These are phyloP conservation scores for Lachnellula hyalina DNA, from an alignment of 2,329 filamentous ascomycete genomes.

Conservation along the genomic window DNA sequence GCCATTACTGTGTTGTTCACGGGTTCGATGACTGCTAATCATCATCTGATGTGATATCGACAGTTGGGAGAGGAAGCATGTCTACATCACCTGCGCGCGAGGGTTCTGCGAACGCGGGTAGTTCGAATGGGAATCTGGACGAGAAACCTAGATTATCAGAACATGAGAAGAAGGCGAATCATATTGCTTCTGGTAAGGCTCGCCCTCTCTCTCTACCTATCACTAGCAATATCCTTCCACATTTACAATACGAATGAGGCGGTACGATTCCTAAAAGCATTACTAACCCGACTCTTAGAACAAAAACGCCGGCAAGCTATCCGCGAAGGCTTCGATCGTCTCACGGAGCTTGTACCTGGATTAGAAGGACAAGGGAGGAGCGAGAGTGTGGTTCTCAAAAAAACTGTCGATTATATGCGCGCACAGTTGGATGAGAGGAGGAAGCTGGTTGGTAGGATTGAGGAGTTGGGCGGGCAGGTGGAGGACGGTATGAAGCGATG, in stretches of 20 bases:
- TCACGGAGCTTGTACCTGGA: conserved; percentile 64
- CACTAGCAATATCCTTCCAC: background rate
- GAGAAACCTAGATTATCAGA: conserved; percentile 63
- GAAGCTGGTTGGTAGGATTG: conserved; percentile 43
- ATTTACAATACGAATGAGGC: background rate
- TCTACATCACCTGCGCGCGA: conserved; percentile 24
- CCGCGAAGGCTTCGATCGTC: conserved; percentile 62
- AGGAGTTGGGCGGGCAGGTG: conserved; percentile 44
- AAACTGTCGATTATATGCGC: conserved; percentile 49
- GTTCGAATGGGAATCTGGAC: conserved; percentile 24
- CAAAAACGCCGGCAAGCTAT: conserved; percentile 48
- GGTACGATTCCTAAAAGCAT: too few relatives aligned
- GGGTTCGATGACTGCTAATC: background rate
- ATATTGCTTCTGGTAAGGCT: conserved; percentile 53
- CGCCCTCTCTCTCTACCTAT: background rate
- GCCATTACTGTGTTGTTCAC: background rate
- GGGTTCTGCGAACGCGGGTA: conserved; percentile 24
- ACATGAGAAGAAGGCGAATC: conserved; percentile 68
- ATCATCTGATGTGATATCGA: conserved; percentile 7
- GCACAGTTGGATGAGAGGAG: conserved; percentile 45
- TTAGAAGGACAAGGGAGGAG: conserved; percentile 63
- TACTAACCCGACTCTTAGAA: conserved; percentile 32
- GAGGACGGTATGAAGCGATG: conserved; percentile 28
- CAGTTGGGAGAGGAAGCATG: conserved; percentile 11
- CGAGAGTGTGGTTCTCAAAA: conserved; percentile 61